A percentile compares a stretch with the other conserved stretches of the same genome.
These are phyloP conservation scores for Thinopyrum obtusiflorum DNA, from an alignment of 202 grass and related monocot species.

Conservation along the genomic window DNA sequence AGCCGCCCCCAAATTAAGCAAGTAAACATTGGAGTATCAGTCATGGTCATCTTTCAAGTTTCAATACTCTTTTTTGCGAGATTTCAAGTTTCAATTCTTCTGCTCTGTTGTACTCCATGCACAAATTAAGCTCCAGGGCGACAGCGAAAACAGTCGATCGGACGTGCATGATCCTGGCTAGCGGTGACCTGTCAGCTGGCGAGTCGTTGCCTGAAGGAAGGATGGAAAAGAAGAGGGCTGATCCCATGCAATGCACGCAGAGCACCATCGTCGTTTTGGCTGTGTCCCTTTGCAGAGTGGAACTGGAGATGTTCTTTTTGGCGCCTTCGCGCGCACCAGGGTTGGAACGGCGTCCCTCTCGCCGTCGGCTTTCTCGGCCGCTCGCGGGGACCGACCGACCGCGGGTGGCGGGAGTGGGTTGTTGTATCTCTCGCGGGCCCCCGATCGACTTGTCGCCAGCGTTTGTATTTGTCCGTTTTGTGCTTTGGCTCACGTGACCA, in stretches of 20 bases:
- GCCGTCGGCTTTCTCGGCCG: background rate
- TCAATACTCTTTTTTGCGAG: too few species aligned
- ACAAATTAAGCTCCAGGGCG: background rate
- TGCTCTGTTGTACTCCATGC: too few species aligned
- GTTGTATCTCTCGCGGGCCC: background rate
- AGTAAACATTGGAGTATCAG: background rate
- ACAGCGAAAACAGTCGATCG: too few species aligned
- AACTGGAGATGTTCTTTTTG: background rate
- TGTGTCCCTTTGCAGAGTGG: background rate
- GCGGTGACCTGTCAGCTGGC: background rate
- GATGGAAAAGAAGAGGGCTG: background rate
- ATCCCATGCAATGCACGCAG: background rate
- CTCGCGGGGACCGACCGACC: too few species aligned
- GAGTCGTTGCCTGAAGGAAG: background rate
- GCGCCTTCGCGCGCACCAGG: background rate
- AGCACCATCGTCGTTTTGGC: background rate
- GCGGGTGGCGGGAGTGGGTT: background rate
- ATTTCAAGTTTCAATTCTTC: too few species aligned
- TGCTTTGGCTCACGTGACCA: background rate
- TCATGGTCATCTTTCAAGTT: background rate
- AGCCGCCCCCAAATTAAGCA: background rate
- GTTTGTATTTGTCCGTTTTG: background rate
- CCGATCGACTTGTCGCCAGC: background rate
- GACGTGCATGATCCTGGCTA: too few species aligned
- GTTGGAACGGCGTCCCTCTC: background rate